Evolutionary conservation across 2,329 filamentous ascomycete genomes (phyloP).

Genomic region (Cercospora canescens): DNA sequence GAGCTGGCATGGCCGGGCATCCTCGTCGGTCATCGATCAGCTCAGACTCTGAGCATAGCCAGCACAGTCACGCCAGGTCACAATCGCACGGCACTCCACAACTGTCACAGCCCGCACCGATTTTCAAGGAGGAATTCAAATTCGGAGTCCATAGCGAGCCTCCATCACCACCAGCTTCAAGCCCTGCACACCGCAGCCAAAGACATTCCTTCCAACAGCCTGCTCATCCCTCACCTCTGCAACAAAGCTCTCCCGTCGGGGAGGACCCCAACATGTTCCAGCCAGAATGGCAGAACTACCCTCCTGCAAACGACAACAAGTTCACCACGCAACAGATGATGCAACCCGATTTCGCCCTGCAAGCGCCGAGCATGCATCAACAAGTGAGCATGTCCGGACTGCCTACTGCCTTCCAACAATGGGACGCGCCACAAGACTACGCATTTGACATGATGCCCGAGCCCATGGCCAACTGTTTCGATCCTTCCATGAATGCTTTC

Average conservation of each 20-base stretch:
- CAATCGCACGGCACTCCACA: slow-evolving; percentile 40
- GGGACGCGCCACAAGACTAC: background rate
- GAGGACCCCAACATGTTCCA: slow-evolving; percentile 35
- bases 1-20: slow-evolving; percentile 44
- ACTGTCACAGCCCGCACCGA: slow-evolving; percentile 27
- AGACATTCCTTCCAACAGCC: slow-evolving; percentile 15
- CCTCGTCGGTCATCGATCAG: slow-evolving; percentile 57
- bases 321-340: slow-evolving; percentile 14
- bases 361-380: slow-evolving; percentile 17
- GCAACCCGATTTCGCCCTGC: slow-evolving; percentile 26
- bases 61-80: slow-evolving; percentile 36
- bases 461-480: background rate
- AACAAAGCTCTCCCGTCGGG: slow-evolving; percentile 26
- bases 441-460: slow-evolving; percentile 4
- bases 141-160: slow-evolving; percentile 32
- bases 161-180: slow-evolving; percentile 28
- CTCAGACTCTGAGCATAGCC: slow-evolving; percentile 58
- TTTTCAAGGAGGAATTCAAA: slow-evolving; percentile 19
- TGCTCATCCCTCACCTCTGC: slow-evolving; percentile 28
- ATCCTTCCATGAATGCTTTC: background rate
- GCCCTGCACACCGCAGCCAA: slow-evolving; percentile 22
- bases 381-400: background rate
- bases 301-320: slow-evolving; percentile 17
- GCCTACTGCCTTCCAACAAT: background rate
- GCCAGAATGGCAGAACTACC: slow-evolving; percentile 30